Evolutionary conservation across 176 grass and related monocot species (phyloP).

Genomic region (Carex parvula): DNA sequence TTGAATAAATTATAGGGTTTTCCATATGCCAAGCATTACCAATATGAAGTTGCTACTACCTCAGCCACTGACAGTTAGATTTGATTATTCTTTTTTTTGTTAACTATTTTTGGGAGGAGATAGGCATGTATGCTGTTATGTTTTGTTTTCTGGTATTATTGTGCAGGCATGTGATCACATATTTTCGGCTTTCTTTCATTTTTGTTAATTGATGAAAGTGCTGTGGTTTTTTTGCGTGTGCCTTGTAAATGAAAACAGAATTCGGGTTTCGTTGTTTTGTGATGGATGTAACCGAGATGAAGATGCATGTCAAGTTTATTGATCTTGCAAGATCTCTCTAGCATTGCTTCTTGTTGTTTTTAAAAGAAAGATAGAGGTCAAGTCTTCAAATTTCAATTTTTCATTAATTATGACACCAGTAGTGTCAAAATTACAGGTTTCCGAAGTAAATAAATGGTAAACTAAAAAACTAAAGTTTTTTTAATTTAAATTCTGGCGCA

Average conservation of each 20-base stretch:
- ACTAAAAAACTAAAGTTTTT: no score
- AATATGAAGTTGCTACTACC: slow-evolving; percentile 22
- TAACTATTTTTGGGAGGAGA: slow-evolving; percentile 18
- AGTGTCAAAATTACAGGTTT: no score
- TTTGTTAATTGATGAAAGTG: not conserved
- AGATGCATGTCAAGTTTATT: slow-evolving; percentile 7
- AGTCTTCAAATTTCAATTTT: no score
- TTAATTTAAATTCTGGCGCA: no score
- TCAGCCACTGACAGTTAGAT: slow-evolving; percentile 39
- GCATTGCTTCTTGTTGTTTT: not conserved
- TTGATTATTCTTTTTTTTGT: not conserved
- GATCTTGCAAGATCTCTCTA: not conserved
- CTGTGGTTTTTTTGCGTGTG: not conserved
- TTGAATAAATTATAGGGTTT: no score
- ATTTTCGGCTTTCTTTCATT: not conserved
- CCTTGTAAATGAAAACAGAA: slow-evolving; percentile 18
- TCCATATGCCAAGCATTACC: no score
- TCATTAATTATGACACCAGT: no score
- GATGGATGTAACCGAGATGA: not conserved
- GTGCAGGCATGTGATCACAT: not conserved
- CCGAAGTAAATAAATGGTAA: no score
- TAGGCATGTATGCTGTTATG: not conserved
- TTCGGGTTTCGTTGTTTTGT: not conserved
- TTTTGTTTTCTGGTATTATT: not conserved
- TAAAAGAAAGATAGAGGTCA: no score